These are phyloP conservation scores for Mediolabrus comicus DNA, from an alignment of 108 stramenopile species.

Conservation along the genomic window DNA sequence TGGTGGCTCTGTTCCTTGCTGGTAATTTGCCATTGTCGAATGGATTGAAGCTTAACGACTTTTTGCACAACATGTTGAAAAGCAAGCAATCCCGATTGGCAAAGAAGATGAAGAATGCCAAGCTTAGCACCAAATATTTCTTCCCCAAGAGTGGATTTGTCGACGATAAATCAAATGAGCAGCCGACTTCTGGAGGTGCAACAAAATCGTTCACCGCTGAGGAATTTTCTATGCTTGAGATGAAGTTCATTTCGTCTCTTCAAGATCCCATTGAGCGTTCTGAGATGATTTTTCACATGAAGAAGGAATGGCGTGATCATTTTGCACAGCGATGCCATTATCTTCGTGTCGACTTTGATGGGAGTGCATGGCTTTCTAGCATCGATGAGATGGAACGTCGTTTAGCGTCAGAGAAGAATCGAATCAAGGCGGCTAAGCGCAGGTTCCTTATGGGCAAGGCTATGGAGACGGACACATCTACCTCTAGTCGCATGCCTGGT, in stretches of 20 bases:
- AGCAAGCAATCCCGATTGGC: conserved; percentile 83
- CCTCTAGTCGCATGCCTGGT: conserved; percentile 37
- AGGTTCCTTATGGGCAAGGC: conserved; percentile 82
- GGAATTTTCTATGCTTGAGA: conserved; percentile 61
- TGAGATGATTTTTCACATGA: conserved; percentile 80
- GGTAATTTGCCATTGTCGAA: conserved; percentile 66
- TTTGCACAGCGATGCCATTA: conserved; percentile 61
- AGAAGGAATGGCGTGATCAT: conserved; percentile 79
- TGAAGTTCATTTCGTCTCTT: conserved; percentile 61
- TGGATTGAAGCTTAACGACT: conserved; percentile 79
- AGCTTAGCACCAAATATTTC: conserved; percentile 65
- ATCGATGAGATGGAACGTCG: conserved; percentile 79
- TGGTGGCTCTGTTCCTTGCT: conserved; percentile 57
- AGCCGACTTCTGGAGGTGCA: neutral
- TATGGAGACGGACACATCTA: conserved; percentile 47
- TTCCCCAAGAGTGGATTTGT: conserved; percentile 43
- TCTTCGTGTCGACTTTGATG: conserved; percentile 61
- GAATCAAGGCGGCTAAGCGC: conserved; percentile 63
- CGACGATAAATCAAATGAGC: conserved; percentile 16
- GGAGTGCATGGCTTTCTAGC: conserved; percentile 63
- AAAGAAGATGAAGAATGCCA: conserved; percentile 90
- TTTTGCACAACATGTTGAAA: conserved; percentile 73
- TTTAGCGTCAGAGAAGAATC: conserved; percentile 55
- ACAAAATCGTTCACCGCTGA: conserved; percentile 17
- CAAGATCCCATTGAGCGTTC: conserved; percentile 60